Conservation (phyloP, 306 rosid species). For the Ormosia emarginata region DNA sequence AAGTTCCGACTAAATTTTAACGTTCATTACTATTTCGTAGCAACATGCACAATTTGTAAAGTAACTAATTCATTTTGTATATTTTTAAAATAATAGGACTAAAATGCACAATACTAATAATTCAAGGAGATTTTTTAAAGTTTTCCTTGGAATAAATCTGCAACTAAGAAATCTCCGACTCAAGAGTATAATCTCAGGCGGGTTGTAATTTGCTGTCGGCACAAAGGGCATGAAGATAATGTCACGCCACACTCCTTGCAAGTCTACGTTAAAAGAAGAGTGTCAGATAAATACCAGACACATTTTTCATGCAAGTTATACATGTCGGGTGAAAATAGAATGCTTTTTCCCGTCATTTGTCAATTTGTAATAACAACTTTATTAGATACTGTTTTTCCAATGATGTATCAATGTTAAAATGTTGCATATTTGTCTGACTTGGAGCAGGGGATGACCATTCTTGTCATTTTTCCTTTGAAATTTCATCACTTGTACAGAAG, state of each 20-base stretch:
- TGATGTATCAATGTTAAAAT: not conserved
- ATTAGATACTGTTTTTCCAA: not conserved
- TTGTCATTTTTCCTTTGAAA: not conserved
- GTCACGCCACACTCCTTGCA: conserved; percentile 86
- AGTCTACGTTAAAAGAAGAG: conserved; percentile 41
- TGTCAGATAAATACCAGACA: not conserved
- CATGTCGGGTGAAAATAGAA: not conserved
- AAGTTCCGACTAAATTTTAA: too few species aligned
- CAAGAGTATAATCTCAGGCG: conserved; percentile 71
- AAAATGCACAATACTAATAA: too few species aligned
- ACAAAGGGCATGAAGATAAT: conserved; percentile 67
- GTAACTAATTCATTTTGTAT: too few species aligned
- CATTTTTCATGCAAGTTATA: not conserved
- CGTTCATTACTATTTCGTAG: too few species aligned
- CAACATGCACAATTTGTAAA: too few species aligned
- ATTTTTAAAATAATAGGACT: too few species aligned
- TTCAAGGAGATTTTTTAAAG: too few species aligned
- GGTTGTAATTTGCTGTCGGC: conserved; percentile 69
- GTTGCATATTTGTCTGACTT: not conserved
- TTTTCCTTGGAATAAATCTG: not conserved
- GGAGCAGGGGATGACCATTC: not conserved
- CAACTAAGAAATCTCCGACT: not conserved
- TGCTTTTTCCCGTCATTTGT: not conserved
- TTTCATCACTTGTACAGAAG: not conserved
- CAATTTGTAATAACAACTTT: not conserved